Percentiles rank a stretch among this genome's conserved stretches.
phyloP scores from a whole-genome alignment of 352 stramenopile genomes.

The Phytophthora idaei region DNA sequence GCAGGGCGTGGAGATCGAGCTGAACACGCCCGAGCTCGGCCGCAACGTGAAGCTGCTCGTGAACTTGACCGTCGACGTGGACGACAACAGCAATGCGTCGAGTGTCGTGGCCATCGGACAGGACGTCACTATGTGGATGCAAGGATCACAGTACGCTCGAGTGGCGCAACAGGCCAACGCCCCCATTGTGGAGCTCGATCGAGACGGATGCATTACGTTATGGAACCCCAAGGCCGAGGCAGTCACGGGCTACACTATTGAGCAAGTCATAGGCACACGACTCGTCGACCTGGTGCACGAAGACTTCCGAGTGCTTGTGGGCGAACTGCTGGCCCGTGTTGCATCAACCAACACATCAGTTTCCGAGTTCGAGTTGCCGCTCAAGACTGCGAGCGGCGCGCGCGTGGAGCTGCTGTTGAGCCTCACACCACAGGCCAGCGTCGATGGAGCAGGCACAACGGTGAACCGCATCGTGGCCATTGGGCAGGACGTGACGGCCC shows the following conservation, averaged over 20 bases:
- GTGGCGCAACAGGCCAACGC: conserved; percentile 79
- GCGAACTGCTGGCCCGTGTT: conserved; percentile 49
- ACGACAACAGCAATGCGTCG: conserved; percentile 22
- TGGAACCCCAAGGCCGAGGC: conserved; percentile 73
- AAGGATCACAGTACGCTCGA: conserved; percentile 56
- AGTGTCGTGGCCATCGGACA: conserved; percentile 54
- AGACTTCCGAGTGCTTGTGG: conserved; percentile 48
- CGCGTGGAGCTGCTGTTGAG: conserved; percentile 62
- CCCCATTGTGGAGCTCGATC: conserved; percentile 80
- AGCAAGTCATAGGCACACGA: conserved; percentile 48
- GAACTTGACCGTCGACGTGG: conserved; percentile 62
- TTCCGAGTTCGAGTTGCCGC: conserved; percentile 56
- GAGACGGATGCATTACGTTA: conserved; percentile 60
- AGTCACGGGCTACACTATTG: conserved; percentile 65
- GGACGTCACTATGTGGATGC: conserved; percentile 55
- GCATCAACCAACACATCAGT: conserved; percentile 52
- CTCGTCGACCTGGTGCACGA: conserved; percentile 59
- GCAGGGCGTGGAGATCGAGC: conserved; percentile 48
- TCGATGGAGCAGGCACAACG: conserved; percentile 29
- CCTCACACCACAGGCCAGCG: conserved; percentile 55
- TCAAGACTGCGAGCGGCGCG: conserved; percentile 53
- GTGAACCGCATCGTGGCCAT: conserved; percentile 69
- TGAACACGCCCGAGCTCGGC: conserved; percentile 48
- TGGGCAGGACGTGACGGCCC: conserved; percentile 68
- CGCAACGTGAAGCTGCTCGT: conserved; percentile 59